Percentiles rank a stretch among this genome's conserved stretches.
Evolutionary conservation across 352 stramenopile genomes (phyloP).

Genomic region (Thraustochytrium sp.): DNA sequence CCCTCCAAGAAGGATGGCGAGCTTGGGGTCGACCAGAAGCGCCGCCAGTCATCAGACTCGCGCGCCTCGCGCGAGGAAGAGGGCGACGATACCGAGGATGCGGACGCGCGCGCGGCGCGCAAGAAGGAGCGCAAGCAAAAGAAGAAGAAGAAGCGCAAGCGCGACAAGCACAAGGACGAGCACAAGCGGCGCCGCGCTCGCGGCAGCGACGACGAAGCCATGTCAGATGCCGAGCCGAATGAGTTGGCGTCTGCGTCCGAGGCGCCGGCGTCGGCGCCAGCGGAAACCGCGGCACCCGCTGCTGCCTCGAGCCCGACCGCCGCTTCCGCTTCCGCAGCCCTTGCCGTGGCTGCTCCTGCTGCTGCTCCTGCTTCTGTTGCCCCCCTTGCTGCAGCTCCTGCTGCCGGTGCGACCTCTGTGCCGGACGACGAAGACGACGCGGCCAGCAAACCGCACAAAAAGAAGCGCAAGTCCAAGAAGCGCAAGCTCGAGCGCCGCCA

Average conservation of each 20-base stretch:
- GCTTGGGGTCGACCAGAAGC: too few relatives aligned
- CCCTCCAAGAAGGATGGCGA: too few relatives aligned
- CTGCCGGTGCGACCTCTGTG: background rate
- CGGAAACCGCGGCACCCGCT: background rate
- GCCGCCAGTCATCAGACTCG: too few relatives aligned
- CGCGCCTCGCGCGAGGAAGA: background rate
- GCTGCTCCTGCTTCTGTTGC: background rate
- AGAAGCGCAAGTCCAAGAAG: constrained; percentile 24
- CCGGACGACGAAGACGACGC: background rate
- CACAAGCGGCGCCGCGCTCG: background rate
- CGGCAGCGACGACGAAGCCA: background rate
- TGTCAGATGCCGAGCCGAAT: background rate
- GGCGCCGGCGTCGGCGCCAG: background rate
- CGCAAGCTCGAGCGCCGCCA: background rate
- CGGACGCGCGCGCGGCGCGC: background rate
- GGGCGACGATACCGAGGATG: background rate
- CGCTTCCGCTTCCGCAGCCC: background rate
- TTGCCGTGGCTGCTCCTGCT: background rate
- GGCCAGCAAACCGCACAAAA: constrained; percentile 1
- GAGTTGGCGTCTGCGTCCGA: background rate
- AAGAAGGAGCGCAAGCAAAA: background rate
- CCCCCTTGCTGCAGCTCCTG: background rate
- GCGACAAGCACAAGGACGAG: constrained; percentile 7
- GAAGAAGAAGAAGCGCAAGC: constrained; percentile 24
- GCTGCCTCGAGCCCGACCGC: too few relatives aligned